These are phyloP conservation scores for Fusarium floridanum DNA, from an alignment of 2,329 filamentous ascomycete species.

Conservation along the genomic window DNA sequence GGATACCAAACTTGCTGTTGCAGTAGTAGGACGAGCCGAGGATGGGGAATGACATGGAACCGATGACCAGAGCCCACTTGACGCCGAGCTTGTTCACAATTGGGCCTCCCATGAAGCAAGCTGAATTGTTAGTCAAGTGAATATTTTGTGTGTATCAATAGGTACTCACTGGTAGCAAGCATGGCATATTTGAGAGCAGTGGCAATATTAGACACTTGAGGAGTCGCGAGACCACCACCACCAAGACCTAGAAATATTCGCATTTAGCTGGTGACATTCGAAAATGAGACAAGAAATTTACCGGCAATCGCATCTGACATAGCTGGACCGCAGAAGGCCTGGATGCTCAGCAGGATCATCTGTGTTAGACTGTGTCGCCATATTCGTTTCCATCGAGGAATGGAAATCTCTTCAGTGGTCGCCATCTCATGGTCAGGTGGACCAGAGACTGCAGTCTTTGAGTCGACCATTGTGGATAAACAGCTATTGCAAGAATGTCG, in stretches of 20 bases:
- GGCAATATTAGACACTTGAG: constrained; percentile 16
- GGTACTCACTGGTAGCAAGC: constrained; percentile 12
- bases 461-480: background rate
- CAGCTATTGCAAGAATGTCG: background rate
- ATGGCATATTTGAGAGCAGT: constrained; percentile 11
- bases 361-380: constrained; percentile 19
- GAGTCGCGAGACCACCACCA: constrained; percentile 18
- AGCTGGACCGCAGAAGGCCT: constrained; percentile 17
- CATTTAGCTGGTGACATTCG: background rate
- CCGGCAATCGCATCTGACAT: constrained; percentile 19
- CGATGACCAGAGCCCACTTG: constrained; percentile 21
- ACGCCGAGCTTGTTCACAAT: constrained; percentile 17
- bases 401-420: background rate
- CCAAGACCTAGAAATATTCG: constrained; percentile 6
- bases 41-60: constrained; percentile 56
- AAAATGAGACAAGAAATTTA: background rate
- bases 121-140: background rate
- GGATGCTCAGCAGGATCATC: constrained; percentile 17
- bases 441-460: constrained; percentile 6
- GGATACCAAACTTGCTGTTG: constrained; percentile 62
- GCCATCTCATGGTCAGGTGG: background rate
- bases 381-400: constrained; percentile 12
- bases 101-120: constrained; percentile 17
- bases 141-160: background rate
- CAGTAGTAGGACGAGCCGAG: constrained; percentile 62